A percentile compares a stretch with the other conserved stretches of the same genome.
Evolutionary conservation across 257 asterid genomes (phyloP).

Genomic region (Nicotiana paniculata): DNA sequence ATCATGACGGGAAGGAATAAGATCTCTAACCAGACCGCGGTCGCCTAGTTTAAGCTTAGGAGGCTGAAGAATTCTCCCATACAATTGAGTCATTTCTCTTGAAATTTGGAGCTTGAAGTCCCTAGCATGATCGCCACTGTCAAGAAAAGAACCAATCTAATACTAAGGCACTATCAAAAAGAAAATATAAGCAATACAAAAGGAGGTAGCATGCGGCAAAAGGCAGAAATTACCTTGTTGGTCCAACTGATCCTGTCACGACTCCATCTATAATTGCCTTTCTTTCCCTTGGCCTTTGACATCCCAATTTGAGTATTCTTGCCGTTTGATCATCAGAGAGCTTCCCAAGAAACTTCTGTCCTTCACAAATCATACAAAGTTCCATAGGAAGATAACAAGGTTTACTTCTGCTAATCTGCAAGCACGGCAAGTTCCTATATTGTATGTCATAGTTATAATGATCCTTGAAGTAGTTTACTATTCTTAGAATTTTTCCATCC

Average conservation of each 20-base stretch:
- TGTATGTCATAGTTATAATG: slow-evolving; percentile 72
- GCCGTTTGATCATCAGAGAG: slow-evolving; percentile 89
- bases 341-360: slow-evolving; percentile 94
- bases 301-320: slow-evolving; percentile 79
- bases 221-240: slow-evolving; percentile 54
- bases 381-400: slow-evolving; percentile 96
- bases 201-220: background rate
- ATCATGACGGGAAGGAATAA: slow-evolving; percentile 77
- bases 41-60: slow-evolving; percentile 91
- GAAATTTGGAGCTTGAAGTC: slow-evolving; percentile 71
- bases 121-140: slow-evolving; percentile 61
- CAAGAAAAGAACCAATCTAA: background rate
- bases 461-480: slow-evolving; percentile 69
- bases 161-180: background rate
- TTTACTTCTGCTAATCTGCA: slow-evolving; percentile 80
- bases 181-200: background rate
- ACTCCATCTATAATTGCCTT: slow-evolving; percentile 60
- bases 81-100: slow-evolving; percentile 66
- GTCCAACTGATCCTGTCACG: slow-evolving; percentile 88
- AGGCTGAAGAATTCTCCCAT: slow-evolving; percentile 86
- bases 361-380: slow-evolving; percentile 91
- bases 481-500: slow-evolving; percentile 53
- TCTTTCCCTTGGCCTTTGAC: slow-evolving; percentile 74
- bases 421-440: slow-evolving; percentile 72
- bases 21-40: slow-evolving; percentile 62